These are phyloP conservation scores for Monascus ruber DNA, from an alignment of 2,329 filamentous ascomycete genomes.

Conservation along the genomic window DNA sequence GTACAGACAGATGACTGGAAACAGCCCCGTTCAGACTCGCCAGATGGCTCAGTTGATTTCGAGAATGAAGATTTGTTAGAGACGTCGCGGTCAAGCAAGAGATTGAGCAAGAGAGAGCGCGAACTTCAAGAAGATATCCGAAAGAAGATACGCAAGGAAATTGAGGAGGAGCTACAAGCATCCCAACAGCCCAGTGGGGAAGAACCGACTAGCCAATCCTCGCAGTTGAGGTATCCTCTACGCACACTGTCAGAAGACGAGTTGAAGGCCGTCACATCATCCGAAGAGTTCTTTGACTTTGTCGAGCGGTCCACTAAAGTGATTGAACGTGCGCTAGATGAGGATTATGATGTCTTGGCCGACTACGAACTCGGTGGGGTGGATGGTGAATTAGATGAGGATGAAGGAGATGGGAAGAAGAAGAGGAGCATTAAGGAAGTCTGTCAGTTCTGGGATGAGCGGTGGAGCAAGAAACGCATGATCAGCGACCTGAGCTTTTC, in stretches of 20 bases:
- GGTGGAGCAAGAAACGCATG: constrained; percentile 97
- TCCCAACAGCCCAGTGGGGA: constrained; percentile 40
- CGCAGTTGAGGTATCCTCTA: constrained; percentile 55
- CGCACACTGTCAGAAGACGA: constrained; percentile 75
- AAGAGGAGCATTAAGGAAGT: constrained; percentile 56
- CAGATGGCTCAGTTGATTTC: constrained; percentile 46
- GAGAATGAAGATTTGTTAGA: constrained; percentile 52
- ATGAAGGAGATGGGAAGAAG: constrained; percentile 47
- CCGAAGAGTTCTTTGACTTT: constrained; percentile 88
- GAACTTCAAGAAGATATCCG: constrained; percentile 83
- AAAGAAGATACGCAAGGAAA: constrained; percentile 71
- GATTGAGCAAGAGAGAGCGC: constrained; percentile 64
- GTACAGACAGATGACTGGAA: constrained; percentile 79
- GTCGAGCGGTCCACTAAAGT: constrained; percentile 94
- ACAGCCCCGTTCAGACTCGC: constrained; percentile 40
- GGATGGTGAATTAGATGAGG: constrained; percentile 65
- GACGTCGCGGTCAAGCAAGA: constrained; percentile 50
- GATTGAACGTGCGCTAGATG: constrained; percentile 86
- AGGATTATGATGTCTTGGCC: constrained; percentile 90
- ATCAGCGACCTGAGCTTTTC: constrained; percentile 93
- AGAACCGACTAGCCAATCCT: constrained; percentile 28
- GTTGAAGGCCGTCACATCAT: constrained; percentile 77
- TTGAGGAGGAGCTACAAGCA: constrained; percentile 81
- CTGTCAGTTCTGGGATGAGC: constrained; percentile 84
- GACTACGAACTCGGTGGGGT: constrained; percentile 78